Conservation (phyloP, 1,139 yeast genomes). For the Yamadazyma friedrichii region DNA sequence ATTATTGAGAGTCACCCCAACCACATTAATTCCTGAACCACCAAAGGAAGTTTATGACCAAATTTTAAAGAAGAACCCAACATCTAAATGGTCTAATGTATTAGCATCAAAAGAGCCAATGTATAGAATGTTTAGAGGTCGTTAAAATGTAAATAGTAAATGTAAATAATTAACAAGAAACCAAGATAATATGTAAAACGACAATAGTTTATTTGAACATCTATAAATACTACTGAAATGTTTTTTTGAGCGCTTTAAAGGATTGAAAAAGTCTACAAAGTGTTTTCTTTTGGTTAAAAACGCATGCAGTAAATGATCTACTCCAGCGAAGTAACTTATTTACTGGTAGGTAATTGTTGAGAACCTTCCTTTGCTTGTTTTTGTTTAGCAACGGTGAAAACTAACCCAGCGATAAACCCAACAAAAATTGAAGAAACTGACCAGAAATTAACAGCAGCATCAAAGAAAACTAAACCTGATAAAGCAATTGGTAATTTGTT, state of each 20-base stretch:
- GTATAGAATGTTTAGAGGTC: constrained; percentile 56
- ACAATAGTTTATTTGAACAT: constrained; percentile 2
- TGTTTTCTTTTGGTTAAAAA: too few species aligned
- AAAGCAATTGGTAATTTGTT: constrained; percentile 97
- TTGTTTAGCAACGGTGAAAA: constrained; percentile 89
- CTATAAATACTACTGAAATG: constrained; percentile 3
- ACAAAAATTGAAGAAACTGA: constrained; percentile 86
- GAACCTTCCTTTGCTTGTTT: constrained; percentile 54
- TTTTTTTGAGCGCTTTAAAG: too few species aligned
- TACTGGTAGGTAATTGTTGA: constrained; percentile 37
- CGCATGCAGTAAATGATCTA: too few species aligned
- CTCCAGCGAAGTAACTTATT: neutral
- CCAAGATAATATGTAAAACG: neutral
- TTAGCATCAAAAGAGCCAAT: constrained; percentile 49
- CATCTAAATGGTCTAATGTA: constrained; percentile 57
- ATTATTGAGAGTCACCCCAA: constrained; percentile 71
- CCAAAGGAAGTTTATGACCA: constrained; percentile 54
- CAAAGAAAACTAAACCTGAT: constrained; percentile 90
- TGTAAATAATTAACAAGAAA: neutral
- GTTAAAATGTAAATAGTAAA: constrained; percentile 26
- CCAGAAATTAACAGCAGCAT: constrained; percentile 91
- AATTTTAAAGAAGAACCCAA: constrained; percentile 57
- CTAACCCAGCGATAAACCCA: constrained; percentile 93
- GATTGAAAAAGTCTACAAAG: neutral
- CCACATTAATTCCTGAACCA: constrained; percentile 42